These are phyloP conservation scores for Lycium barbarum DNA, from an alignment of 257 asterid species.

Conservation along the genomic window DNA sequence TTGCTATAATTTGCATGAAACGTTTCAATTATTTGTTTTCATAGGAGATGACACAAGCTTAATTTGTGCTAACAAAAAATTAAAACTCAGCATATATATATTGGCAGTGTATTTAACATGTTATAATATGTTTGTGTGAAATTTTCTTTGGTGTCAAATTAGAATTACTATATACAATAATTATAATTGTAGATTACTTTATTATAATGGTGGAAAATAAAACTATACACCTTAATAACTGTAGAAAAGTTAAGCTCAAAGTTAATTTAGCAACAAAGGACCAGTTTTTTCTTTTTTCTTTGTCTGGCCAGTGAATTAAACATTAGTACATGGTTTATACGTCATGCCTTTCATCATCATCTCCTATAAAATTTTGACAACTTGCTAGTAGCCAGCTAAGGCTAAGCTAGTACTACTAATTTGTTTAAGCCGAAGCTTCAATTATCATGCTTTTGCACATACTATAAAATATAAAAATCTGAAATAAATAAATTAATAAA, in stretches of 20 bases:
- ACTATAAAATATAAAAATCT: neutral
- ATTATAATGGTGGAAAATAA: neutral
- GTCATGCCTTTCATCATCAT: constrained; percentile 33
- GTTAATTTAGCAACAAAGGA: neutral
- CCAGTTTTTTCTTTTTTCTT: neutral
- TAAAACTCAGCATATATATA: no score
- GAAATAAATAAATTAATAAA: neutral
- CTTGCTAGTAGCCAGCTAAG: neutral
- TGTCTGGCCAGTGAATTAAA: neutral
- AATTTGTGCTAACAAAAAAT: no score
- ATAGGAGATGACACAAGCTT: no score
- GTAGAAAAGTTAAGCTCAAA: no score
- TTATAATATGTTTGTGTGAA: no score
- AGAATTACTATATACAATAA: neutral
- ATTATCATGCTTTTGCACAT: constrained; percentile 6
- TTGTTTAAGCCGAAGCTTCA: constrained; percentile 22
- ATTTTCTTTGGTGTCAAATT: neutral
- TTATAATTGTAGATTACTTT: neutral
- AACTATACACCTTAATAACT: neutral
- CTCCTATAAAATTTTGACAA: constrained; percentile 24
- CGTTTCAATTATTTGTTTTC: no score
- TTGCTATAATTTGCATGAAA: no score
- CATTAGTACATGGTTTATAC: constrained; percentile 8
- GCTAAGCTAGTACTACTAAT: neutral
- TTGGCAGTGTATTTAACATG: no score